Evolutionary conservation across 2,329 filamentous ascomycete genomes (phyloP).

Genomic region (Ceratocystis smalleyi): DNA sequence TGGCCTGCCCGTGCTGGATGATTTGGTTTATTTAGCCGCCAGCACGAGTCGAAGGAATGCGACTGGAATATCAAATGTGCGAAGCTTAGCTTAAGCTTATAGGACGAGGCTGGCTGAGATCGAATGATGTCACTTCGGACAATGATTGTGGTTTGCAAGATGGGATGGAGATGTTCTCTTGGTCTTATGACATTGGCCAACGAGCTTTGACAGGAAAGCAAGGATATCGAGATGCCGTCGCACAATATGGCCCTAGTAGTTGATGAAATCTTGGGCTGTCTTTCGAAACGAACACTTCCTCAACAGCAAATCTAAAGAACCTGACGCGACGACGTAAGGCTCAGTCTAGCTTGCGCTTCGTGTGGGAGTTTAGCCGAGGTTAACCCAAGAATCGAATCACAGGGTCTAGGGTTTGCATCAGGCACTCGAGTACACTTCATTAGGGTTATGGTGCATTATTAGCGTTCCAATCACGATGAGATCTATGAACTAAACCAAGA

Average conservation of each 20-base stretch:
- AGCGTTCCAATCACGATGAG: neutral
- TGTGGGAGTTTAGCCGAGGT: neutral
- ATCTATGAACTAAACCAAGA: neutral
- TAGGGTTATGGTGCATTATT: neutral
- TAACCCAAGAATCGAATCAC: neutral
- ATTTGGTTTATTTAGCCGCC: neutral
- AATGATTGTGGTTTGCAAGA: neutral
- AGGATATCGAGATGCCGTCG: neutral
- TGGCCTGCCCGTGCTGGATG: neutral
- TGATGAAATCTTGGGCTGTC: neutral
- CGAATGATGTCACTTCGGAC: neutral
- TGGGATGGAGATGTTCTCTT: neutral
- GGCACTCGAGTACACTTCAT: rapidly evolving
- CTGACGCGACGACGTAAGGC: neutral
- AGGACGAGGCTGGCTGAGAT: neutral
- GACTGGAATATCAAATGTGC: neutral
- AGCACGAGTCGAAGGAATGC: neutral
- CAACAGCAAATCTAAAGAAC: neutral
- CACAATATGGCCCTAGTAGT: neutral
- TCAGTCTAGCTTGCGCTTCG: neutral
- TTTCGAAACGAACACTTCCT: neutral
- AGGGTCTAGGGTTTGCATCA: neutral
- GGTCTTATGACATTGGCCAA: neutral
- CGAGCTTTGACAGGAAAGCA: neutral
- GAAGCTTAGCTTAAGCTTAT: neutral